These are phyloP conservation scores for Chlorella sp. DNA, from an alignment of 139 green algal genomes.

Conservation along the genomic window DNA sequence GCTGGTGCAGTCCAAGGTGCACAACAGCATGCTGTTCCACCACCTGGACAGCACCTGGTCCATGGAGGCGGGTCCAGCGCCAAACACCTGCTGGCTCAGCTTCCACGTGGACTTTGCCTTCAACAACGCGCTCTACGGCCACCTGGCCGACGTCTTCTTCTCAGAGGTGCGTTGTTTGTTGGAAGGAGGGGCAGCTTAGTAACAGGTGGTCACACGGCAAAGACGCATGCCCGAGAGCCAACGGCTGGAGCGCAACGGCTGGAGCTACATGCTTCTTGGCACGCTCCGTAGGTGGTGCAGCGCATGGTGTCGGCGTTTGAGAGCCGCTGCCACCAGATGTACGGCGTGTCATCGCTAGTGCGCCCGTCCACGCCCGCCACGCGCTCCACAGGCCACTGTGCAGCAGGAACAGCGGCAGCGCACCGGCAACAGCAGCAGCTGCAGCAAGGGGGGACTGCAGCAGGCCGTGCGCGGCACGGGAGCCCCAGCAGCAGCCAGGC, in stretches of 20 bases:
- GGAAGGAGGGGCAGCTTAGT: neutral
- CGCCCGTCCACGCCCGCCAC: too few relatives aligned
- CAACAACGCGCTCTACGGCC: constrained; percentile 70
- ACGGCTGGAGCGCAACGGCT: neutral
- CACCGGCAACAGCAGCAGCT: too few relatives aligned
- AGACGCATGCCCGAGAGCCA: neutral
- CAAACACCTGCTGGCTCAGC: constrained; percentile 56
- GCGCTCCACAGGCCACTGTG: too few relatives aligned
- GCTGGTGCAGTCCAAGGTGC: constrained; percentile 46
- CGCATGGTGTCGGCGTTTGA: constrained; percentile 87
- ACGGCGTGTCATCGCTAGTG: constrained; percentile 61
- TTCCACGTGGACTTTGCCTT: constrained; percentile 90
- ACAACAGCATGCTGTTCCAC: constrained; percentile 74
- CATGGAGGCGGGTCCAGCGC: constrained; percentile 47
- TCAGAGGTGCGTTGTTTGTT: constrained; percentile 24
- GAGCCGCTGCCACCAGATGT: constrained; percentile 62
- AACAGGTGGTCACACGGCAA: neutral
- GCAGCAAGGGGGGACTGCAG: too few relatives aligned
- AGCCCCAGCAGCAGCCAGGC: too few relatives aligned
- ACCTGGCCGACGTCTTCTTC: constrained; percentile 63
- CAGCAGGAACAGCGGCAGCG: too few relatives aligned
- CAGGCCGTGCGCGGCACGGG: too few relatives aligned
- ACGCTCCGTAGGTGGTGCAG: constrained; percentile 54
- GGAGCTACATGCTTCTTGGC: neutral
- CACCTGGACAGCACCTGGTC: constrained; percentile 76